A percentile compares a stretch with the other conserved stretches of the same genome.
Evolutionary conservation across 352 stramenopile genomes (phyloP).

Genomic region (Globisporangium heterothallicum): DNA sequence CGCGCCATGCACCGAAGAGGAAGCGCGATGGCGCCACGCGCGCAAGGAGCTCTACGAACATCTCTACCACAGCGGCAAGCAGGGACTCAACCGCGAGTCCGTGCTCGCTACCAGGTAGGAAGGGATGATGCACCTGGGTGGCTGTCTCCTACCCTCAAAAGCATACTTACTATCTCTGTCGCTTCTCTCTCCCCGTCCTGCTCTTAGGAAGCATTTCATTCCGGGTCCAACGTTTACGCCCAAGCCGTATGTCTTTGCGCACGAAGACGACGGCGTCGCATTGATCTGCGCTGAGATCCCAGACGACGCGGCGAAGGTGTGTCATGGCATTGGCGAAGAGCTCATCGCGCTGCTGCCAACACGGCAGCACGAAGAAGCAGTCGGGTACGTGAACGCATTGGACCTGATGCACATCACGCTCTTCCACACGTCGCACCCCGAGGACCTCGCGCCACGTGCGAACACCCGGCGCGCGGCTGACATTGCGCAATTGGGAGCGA

Average conservation of each 20-base stretch:
- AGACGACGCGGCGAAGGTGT: constrained; percentile 25
- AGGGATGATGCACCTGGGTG: not conserved
- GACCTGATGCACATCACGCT: constrained; percentile 78
- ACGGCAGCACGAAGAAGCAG: constrained; percentile 19
- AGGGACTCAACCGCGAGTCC: constrained; percentile 27
- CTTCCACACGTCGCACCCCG: constrained; percentile 72
- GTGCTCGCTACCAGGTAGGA: constrained; percentile 29
- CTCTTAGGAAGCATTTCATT: constrained; percentile 26
- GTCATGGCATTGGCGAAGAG: constrained; percentile 32
- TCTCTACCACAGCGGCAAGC: constrained; percentile 29
- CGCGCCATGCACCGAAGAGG: constrained; percentile 21
- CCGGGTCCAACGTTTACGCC: constrained; percentile 29
- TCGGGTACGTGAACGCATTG: constrained; percentile 53
- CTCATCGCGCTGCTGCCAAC: constrained; percentile 40
- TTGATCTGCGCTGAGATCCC: constrained; percentile 49
- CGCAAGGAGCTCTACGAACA: constrained; percentile 34
- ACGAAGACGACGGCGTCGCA: constrained; percentile 34
- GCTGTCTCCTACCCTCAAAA: no score
- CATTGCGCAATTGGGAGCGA: constrained; percentile 32
- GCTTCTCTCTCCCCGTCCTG: not conserved
- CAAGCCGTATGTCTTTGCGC: constrained; percentile 45
- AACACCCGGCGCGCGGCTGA: constrained; percentile 30
- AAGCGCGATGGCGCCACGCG: constrained; percentile 30
- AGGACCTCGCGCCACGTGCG: constrained; percentile 40
- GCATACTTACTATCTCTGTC: not conserved